Conservation (phyloP, 192 early-diverging fungal species). For the Pilobolus umbonatus region DNA sequence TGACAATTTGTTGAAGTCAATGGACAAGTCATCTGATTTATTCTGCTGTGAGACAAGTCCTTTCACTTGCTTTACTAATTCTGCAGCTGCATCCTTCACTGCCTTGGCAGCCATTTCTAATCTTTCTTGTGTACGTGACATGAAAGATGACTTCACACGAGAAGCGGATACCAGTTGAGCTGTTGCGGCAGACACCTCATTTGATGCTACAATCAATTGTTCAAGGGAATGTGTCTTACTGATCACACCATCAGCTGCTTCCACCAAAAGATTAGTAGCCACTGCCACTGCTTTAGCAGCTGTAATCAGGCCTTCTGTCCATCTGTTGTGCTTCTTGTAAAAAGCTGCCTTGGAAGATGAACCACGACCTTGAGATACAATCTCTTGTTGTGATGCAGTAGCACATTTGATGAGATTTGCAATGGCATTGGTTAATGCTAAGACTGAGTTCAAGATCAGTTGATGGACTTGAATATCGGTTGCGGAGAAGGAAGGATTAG, state of each 20-base stretch:
- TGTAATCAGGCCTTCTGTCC: slow-evolving; percentile 98
- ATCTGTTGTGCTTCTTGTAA: slow-evolving; percentile 99
- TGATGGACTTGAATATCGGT: slow-evolving; percentile 86
- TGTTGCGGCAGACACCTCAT: slow-evolving; percentile 93
- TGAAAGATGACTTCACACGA: slow-evolving; percentile 88
- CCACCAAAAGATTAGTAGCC: slow-evolving; percentile 91
- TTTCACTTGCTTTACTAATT: slow-evolving; percentile 90
- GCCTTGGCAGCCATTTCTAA: slow-evolving; percentile 90
- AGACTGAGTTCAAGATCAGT: slow-evolving; percentile 83
- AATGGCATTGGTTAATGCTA: slow-evolving; percentile 93
- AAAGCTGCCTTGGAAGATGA: slow-evolving; percentile 77
- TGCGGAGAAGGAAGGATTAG: slow-evolving; percentile 61
- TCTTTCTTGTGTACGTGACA: slow-evolving; percentile 90
- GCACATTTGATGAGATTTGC: slow-evolving; percentile 91
- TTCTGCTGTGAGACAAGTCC: slow-evolving; percentile 72
- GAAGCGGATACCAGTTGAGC: slow-evolving; percentile 96
- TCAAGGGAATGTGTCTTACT: slow-evolving; percentile 84
- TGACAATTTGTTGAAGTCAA: slow-evolving; percentile 72
- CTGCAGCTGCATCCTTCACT: slow-evolving; percentile 87
- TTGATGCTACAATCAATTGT: slow-evolving; percentile 96
- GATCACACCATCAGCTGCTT: slow-evolving; percentile 94
- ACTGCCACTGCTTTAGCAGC: slow-evolving; percentile 92
- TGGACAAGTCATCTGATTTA: slow-evolving; percentile 50
- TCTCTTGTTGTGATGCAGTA: slow-evolving; percentile 94
- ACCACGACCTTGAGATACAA: slow-evolving; percentile 89